phyloP scores from a whole-genome alignment of 2,329 filamentous ascomycete species.

The Pseudonectria buxi region DNA sequence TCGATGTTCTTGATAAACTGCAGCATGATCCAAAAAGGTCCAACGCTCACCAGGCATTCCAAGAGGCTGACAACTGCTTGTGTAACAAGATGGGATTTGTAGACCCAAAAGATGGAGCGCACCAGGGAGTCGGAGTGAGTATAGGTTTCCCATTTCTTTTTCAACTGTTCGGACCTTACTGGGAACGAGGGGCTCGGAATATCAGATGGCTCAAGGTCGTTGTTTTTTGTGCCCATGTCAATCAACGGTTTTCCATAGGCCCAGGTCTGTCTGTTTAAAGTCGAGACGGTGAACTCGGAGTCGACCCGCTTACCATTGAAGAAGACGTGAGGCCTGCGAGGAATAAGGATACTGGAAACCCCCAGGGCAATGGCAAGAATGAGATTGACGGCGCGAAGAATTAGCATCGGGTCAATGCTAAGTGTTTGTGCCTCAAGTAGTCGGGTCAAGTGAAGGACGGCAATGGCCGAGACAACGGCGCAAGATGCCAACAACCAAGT shows the following conservation, averaged over 20 bases:
- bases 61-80: conserved; percentile 54
- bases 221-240: conserved; percentile 46
- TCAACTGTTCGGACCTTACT: conserved; percentile 44
- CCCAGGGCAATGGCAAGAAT: conserved; percentile 37
- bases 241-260: conserved; percentile 56
- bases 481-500: conserved; percentile 44
- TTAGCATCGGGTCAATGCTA: conserved; percentile 36
- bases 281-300: conserved; percentile 52
- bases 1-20: conserved; percentile 62
- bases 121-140: conserved; percentile 49
- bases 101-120: conserved; percentile 51
- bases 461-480: conserved; percentile 35
- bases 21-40: conserved; percentile 63
- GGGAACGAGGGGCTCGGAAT: conserved; percentile 54
- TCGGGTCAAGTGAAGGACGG: conserved; percentile 38
- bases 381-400: conserved; percentile 40
- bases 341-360: conserved; percentile 48
- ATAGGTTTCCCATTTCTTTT: conserved; percentile 41
- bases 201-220: conserved; percentile 54
- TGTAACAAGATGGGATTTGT: conserved; percentile 46
- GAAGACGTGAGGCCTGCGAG: conserved; percentile 62
- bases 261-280: conserved; percentile 58
- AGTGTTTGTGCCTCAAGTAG: conserved; percentile 25
- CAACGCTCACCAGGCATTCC: conserved; percentile 55
- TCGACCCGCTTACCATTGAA: conserved; percentile 55